These are phyloP conservation scores for Orbilia blumenaviensis DNA, from an alignment of 2,329 filamentous ascomycete genomes.

Conservation along the genomic window DNA sequence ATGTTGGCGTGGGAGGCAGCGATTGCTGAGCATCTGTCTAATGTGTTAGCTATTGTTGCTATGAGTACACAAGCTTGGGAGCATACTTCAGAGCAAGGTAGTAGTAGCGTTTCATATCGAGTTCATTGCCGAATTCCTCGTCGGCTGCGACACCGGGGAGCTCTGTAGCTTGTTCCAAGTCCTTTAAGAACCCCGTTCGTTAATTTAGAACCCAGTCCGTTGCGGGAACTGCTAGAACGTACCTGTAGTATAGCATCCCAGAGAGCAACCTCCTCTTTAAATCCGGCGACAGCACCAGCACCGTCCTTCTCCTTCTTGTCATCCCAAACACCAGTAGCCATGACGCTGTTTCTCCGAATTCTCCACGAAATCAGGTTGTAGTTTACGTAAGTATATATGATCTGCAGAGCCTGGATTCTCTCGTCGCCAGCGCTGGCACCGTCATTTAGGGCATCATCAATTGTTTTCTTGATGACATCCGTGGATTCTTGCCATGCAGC, in stretches of 20 bases:
- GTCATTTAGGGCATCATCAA: constrained; percentile 79
- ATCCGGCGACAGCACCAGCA: constrained; percentile 66
- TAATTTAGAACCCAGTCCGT: background rate
- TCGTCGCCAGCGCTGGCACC: constrained; percentile 83
- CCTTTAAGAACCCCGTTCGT: constrained; percentile 70
- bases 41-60: background rate
- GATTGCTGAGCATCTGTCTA: constrained; percentile 77
- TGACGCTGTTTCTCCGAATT: constrained; percentile 87
- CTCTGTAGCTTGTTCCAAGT: constrained; percentile 86
- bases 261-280: constrained; percentile 82
- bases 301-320: constrained; percentile 64
- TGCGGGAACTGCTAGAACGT: background rate
- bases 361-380: constrained; percentile 95
- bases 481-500: constrained; percentile 91
- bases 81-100: constrained; percentile 83
- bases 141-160: constrained; percentile 90
- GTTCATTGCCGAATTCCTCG: constrained; percentile 74
- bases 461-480: constrained; percentile 90
- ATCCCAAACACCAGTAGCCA: constrained; percentile 69
- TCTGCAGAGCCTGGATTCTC: constrained; percentile 89
- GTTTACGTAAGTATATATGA: constrained; percentile 91
- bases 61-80: background rate
- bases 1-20: constrained; percentile 83
- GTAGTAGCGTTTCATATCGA: constrained; percentile 81
- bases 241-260: constrained; percentile 76